Evolutionary conservation across 2,329 filamentous ascomycete genomes (phyloP), one percentile per base, ranked within the genome.

Genomic region (Diplocarpon rosae): DNA sequence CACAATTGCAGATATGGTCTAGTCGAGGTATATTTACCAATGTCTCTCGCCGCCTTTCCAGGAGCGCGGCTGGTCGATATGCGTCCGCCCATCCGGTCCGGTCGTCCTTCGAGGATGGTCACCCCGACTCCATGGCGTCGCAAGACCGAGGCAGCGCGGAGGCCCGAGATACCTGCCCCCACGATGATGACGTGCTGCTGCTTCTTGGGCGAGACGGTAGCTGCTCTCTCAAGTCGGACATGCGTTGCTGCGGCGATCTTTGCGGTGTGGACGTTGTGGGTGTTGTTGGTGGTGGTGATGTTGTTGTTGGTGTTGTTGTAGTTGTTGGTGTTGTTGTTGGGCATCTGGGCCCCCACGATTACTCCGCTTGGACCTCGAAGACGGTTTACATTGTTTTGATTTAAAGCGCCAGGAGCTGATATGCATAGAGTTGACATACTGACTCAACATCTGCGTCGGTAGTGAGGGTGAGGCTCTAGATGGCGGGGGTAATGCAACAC

Each of bases 141-240:
- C n/a, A 78, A 59, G 1, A 77, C 60, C 40, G 75, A 71, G 20
- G 74, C 73, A 47, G 71, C 73, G 49, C 72, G 65, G 36, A 78
- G 59, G 1, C 74, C 75, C n/a, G 73, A 70, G 33, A 77, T 67
- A 3, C 75, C 75, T 17, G 72, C 73, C 17, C 73, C 75, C 8
- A 78, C 64, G 34, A 78, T 63, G 40, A 71, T 66, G 16, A 77
- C 63, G 59, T 64, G 53, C 61, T 62, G 47, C 58, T 62, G 51
- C 59, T 57, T 50, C 57, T 48, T 42, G 29, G 43, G 43, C 39
- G 43, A 46, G 28, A 37, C 38, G 41, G 39, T 15, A 37, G 39
- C 7, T 28, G 31, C 6, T 13, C 37, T 17, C 34, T 46, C 43
- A 35, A 52, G 47, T 54, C 49, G 48, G 49, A 32, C 39, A 43